Base-by-base conservation (phyloP, 1,284 basidiomycete species). In the Irpex sp. region DNA sequence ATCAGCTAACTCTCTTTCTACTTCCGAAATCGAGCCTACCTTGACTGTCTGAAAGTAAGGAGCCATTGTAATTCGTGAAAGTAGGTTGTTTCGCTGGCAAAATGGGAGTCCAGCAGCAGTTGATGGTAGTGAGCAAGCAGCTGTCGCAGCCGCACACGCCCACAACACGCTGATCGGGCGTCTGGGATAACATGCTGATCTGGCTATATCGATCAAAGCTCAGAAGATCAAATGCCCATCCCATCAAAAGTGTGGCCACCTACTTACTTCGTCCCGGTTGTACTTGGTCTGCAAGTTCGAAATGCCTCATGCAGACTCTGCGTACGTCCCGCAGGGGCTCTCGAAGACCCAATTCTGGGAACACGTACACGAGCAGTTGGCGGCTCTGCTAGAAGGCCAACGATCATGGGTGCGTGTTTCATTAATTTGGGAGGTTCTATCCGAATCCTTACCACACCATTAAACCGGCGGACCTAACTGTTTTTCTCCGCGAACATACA, bases 281-380 rank as follows among this genome's bases (percentile, higher is more conserved):
- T 11, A 38, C 26, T 13, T 31, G 34, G 51, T 47, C 38, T 26
- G 34, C 13, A 64, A 55, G 21, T 17, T 17, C 38, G 61, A 59
- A 52, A 96, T 95, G 93, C 88, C 89, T 34, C 93, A 96, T 79
- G 93, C 94, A 61, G 93, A 96, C 72, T 82, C 88, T 13, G 87
- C 90, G 4, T 75, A 87, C 19, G 81, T 96, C 5, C 93, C 93
- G 5, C 69, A 79, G 17, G 82, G 81, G 70, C 84, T 95, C 66
- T 61, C 85, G 85, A 60, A 95, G 92, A 71, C 55, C 76, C 83
- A 90, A 57, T 93, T 96, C 75, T 96, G 94, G 91, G 75, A 76
- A 2, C 88, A 94, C 76, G 83, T 95, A 40, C 76, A 85, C 66
- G 72, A 74, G 3, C 91, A 94, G 71, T 76, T 96, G 19, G 74